Base-by-base conservation (phyloP, 768 basidiomycete genomes). In the Stropharia rugosoannulata region DNA sequence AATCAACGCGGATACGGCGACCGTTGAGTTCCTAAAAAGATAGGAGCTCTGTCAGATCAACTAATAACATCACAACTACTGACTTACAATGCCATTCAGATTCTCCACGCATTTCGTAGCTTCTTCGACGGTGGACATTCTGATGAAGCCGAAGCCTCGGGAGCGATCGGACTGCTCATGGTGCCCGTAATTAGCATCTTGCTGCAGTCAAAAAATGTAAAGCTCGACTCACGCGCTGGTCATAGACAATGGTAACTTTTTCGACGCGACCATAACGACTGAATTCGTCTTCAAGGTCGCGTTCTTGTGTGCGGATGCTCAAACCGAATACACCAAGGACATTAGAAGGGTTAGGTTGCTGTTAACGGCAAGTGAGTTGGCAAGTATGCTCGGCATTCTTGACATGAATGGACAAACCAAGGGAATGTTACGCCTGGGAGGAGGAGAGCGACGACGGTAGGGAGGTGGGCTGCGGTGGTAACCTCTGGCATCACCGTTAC, bases 291-390 rank as follows among this genome's bases (percentile, higher is more conserved):
- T 98, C 93, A 46, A 99, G 77, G 68, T 98, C 96, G 40, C 90
- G 84, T 68, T 99, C 96, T 52, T 87, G 83, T 3, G 96, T 98
- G 52, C 95, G 85, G 54, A 99, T 96, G 64, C 93, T 95, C 40
- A 98, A 75, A n/a, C 96, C 96, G 62, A 98, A 99, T n/a, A 98
- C 94, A 55, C 96, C 96, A 58, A 99, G 80, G 32, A 96, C 94
- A 58, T 81, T 87, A 63, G 90, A 88, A 18, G 94, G 90, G 70
- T 87, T 89, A 47, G 93, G 92, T 62, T 89, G 89, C 90, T 93
- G 81, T 77, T 79, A 70, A 59, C 68, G 66, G 41, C 61, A 5
- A 55, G 69, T 82, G 59, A 80, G 75, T 54, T 70, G 51, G 56
- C 58, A 59, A 49, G 37, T 45, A 51, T 36, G 45, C 19, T 39